Base-by-base conservation (phyloP, 2,329 filamentous ascomycete genomes). In the Fusarium solani-melongenae region DNA sequence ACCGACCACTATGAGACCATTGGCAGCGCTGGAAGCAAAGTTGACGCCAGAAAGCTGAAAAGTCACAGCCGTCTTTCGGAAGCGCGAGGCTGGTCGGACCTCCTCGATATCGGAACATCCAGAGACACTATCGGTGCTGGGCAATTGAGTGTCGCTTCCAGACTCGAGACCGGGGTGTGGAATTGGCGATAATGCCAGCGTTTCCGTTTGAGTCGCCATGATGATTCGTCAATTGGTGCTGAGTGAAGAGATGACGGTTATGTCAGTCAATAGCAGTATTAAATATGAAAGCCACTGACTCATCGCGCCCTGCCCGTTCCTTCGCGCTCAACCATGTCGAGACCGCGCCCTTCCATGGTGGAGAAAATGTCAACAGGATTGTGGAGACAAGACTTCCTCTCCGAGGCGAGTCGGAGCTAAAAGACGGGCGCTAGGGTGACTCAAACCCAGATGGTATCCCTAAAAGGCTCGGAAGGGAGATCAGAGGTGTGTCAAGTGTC, bases 1-100 rank as follows among this genome's bases (percentile, higher is more conserved):
- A 22, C 80, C 80, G 29, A 86, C 80, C 3, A 84, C 77, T 20
- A 85, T 77, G 2, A 85, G 60, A 3, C 77, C 77, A 15, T 78
- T 78, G 36, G 71, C 63, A 33, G 74, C 64, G 53, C 78, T 78
- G 10, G 70, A 66, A 7, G 74, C 66, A 46, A 79, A 76, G 24
- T 77, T 79, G 8, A 79, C 72, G 8, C 77, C 77, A 0, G 71
- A 74, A 3, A 79, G 65, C n/a, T 74, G 74, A 39, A 77, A 67
- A 6, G 73, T 77, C 15, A 77, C 70, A 0, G 68, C 68, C 3
- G 70, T 46, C 27, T 78, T 74, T n/a, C 67, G 71, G 0, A 79
- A 38, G 15, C 68, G 72, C 1, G 75, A 75, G 9, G 58, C 22
- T n/a, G 51, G 36, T 20, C 15, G 61, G 14, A 38, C 8, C 6